Conservation (phyloP, 768 basidiomycete species). For the Chiua virens region DNA sequence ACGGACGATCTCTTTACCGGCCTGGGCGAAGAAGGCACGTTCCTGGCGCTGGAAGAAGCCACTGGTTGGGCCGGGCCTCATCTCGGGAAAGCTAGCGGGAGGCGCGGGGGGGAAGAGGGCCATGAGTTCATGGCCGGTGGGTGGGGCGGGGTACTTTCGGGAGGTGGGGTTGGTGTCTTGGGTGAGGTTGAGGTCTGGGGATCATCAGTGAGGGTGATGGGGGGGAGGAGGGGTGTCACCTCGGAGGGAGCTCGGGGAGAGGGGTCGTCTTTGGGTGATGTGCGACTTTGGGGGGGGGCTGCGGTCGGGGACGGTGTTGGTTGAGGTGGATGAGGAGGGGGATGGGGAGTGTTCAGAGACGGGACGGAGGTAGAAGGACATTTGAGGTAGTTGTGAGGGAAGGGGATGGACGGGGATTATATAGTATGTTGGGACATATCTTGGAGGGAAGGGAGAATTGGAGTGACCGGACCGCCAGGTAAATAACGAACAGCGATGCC, state of each 20-base stretch:
- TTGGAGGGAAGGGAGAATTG: not conserved
- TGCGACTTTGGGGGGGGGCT: conserved; percentile 35
- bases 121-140: conserved; percentile 83
- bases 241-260: conserved; percentile 63
- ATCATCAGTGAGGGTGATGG: conserved; percentile 14
- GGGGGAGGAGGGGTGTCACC: conserved; percentile 35
- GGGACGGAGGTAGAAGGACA: conserved; percentile 58
- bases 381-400: conserved; percentile 38
- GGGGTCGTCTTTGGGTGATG: conserved; percentile 49
- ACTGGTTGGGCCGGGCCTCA: conserved; percentile 64
- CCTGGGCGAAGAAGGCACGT: conserved; percentile 77
- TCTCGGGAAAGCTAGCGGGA: conserved; percentile 54
- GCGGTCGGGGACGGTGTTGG: conserved; percentile 46
- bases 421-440: conserved; percentile 13
- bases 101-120: conserved; percentile 76
- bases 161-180: conserved; percentile 48
- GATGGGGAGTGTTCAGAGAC: conserved; percentile 49
- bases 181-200: conserved; percentile 62
- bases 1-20: conserved; percentile 75
- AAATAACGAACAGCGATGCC: conserved; percentile 24
- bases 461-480: too few relatives aligned
- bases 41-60: conserved; percentile 76
- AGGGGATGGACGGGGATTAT: conserved; percentile 18
- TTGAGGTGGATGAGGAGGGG: conserved; percentile 55
- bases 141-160: conserved; percentile 70